These are phyloP conservation scores for Moelleriella libera DNA, from an alignment of 2,329 filamentous ascomycete genomes.

Conservation along the genomic window DNA sequence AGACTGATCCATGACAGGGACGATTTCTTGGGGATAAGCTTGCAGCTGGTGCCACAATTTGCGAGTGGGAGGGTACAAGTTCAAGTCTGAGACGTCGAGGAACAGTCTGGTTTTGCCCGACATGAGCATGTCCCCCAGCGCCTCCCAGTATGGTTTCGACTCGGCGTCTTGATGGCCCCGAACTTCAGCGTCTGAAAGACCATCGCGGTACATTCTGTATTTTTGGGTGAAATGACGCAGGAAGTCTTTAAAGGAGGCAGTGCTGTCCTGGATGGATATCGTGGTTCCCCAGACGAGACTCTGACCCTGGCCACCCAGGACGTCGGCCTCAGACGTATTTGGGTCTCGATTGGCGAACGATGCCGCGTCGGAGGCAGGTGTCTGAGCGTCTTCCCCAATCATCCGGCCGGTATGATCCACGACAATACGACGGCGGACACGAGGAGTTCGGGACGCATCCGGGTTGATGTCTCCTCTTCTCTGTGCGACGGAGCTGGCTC, in stretches of 20 bases:
- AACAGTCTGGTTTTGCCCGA: conserved; percentile 76
- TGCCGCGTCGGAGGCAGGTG: conserved; percentile 40
- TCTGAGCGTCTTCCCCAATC: conserved; percentile 38
- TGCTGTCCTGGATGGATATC: conserved; percentile 81
- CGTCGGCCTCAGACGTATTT: conserved; percentile 83
- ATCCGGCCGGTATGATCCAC: conserved; percentile 41
- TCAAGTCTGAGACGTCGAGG: conserved; percentile 76
- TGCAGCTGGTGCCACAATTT: conserved; percentile 95
- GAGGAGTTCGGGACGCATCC: conserved; percentile 48
- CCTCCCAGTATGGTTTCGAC: conserved; percentile 69
- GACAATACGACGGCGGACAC: conserved; percentile 38
- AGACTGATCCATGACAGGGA: conserved; percentile 90
- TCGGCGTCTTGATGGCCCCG: conserved; percentile 56
- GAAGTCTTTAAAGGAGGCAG: conserved; percentile 82
- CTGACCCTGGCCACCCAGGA: conserved; percentile 66
- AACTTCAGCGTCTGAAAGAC: conserved; percentile 64
- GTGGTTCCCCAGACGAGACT: conserved; percentile 95
- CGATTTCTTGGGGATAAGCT: conserved; percentile 88
- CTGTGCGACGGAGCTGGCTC: conserved; percentile 32
- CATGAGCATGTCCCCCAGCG: conserved; percentile 81
- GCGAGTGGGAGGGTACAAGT: conserved; percentile 78
- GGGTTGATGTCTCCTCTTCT: conserved; percentile 81
- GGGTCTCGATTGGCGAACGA: conserved; percentile 55
- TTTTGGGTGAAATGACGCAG: conserved; percentile 83
- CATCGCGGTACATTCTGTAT: conserved; percentile 84